Evolutionary conservation across 2,329 filamentous ascomycete genomes (phyloP).

Genomic region (Colletotrichum sublineola): DNA sequence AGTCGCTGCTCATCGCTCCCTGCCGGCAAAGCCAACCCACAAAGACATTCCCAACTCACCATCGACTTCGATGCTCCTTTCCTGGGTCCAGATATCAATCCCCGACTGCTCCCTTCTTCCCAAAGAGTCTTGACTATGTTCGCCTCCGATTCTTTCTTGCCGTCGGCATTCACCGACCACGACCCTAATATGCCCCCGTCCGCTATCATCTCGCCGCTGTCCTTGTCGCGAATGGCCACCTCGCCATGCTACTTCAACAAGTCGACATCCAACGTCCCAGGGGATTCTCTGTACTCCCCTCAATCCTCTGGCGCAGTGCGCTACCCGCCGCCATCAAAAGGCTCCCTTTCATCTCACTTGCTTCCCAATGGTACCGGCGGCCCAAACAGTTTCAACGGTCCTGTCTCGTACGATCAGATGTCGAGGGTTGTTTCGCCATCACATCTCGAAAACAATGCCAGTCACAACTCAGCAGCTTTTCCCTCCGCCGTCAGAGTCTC

Average conservation of each 20-base stretch:
- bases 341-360: constrained; percentile 46
- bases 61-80: constrained; percentile 31
- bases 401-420: constrained; percentile 30
- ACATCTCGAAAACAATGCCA: constrained; percentile 15
- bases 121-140: constrained; percentile 55
- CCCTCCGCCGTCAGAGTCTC: constrained; percentile 45
- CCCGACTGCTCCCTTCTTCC: constrained; percentile 19
- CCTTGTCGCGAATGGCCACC: constrained; percentile 48
- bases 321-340: constrained; percentile 43
- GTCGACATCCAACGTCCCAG: constrained; percentile 41
- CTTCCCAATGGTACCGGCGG: constrained; percentile 24
- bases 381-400: constrained; percentile 9
- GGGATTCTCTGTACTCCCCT: constrained; percentile 44
- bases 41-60: constrained; percentile 27
- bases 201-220: constrained; percentile 57
- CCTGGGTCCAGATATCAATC: constrained; percentile 8
- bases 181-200: constrained; percentile 49
- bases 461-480: constrained; percentile 25
- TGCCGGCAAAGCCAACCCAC: constrained; percentile 10
- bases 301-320: constrained; percentile 45
- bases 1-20: constrained; percentile 15
- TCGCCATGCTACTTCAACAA: constrained; percentile 53
- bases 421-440: constrained; percentile 41
- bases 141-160: constrained; percentile 59
- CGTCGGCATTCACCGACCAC: constrained; percentile 54